Percentiles rank a stretch among this genome's conserved stretches.
phyloP scores from a whole-genome alignment of 176 grass and related monocot species.

The maize (Zea mays) region DNA sequence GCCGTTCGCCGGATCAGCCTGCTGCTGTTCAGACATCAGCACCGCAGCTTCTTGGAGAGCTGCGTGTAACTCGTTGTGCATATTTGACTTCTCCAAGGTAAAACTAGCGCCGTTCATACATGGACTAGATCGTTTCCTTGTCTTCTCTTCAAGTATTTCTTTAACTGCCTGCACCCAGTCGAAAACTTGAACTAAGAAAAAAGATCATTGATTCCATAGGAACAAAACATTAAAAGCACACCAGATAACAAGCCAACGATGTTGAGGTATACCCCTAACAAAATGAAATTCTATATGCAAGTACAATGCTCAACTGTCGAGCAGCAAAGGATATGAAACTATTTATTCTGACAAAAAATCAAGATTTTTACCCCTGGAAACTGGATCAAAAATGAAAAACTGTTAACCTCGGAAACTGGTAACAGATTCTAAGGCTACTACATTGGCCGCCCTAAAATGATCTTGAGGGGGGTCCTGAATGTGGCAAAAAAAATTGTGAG shows the following conservation, averaged over 20 bases:
- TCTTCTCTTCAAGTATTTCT: slow-evolving; percentile 54
- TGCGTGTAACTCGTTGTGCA: slow-evolving; percentile 61
- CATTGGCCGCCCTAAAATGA: neutral
- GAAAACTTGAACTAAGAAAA: neutral
- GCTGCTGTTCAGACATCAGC: slow-evolving; percentile 24
- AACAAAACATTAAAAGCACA: neutral
- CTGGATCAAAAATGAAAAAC: neutral
- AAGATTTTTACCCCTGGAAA: neutral
- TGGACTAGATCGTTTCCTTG: slow-evolving; percentile 31
- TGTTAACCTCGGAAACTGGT: neutral
- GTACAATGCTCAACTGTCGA: neutral
- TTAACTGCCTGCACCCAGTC: slow-evolving; percentile 54
- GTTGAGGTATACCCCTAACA: neutral
- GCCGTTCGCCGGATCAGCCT: slow-evolving; percentile 19
- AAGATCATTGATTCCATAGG: slow-evolving; percentile 9
- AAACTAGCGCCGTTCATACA: slow-evolving; percentile 47
- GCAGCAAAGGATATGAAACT: neutral
- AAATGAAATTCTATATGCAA: too few relatives aligned
- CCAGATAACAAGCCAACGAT: neutral
- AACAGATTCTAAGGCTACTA: slow-evolving; percentile 16
- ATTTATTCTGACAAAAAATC: neutral
- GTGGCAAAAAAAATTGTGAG: neutral
- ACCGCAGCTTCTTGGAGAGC: slow-evolving; percentile 55
- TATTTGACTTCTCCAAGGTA: slow-evolving; percentile 61
- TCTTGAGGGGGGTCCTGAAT: neutral